A percentile compares a stretch with the other conserved stretches of the same genome.
phyloP scores from a whole-genome alignment of 1,284 basidiomycete species.

The Trichosporon inkin region DNA sequence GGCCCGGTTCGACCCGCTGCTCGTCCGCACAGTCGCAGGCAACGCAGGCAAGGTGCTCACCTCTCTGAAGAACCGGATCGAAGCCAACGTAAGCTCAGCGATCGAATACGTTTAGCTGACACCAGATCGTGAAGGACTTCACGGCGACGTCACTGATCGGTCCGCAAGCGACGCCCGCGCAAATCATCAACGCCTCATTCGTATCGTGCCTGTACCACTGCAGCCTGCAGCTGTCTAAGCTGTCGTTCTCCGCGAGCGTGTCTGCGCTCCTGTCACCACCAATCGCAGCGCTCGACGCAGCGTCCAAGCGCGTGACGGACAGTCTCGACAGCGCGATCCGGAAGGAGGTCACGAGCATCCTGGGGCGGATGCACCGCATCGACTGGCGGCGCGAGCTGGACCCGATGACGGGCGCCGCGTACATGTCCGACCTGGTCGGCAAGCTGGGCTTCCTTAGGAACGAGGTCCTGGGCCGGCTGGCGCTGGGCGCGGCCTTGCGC shows the following conservation, averaged over 20 bases:
- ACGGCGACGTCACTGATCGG: constrained; percentile 70
- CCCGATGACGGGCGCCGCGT: constrained; percentile 59
- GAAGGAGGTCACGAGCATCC: constrained; percentile 69
- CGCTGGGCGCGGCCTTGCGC: constrained; percentile 68
- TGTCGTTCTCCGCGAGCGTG: constrained; percentile 66
- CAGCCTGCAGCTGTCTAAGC: constrained; percentile 63
- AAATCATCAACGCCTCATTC: constrained; percentile 68
- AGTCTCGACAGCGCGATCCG: constrained; percentile 69
- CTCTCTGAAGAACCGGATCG: constrained; percentile 59
- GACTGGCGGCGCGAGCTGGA: constrained; percentile 71
- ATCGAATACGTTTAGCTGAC: neutral
- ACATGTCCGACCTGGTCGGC: constrained; percentile 84
- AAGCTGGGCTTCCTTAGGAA: constrained; percentile 73
- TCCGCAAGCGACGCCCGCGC: constrained; percentile 70
- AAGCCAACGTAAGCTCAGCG: constrained; percentile 60
- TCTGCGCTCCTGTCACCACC: constrained; percentile 59
- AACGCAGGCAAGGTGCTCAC: constrained; percentile 66
- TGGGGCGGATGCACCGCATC: constrained; percentile 73
- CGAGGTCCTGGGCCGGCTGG: constrained; percentile 68
- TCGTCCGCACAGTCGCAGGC: constrained; percentile 72
- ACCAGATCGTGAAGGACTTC: constrained; percentile 69
- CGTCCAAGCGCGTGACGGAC: constrained; percentile 64
- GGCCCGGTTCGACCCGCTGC: constrained; percentile 84
- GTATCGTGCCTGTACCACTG: constrained; percentile 74
- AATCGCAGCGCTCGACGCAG: constrained; percentile 59